Percentiles rank a stretch among this genome's conserved stretches.
phyloP scores from a whole-genome alignment of 2,329 filamentous ascomycete genomes.

The Botrytis cinerea region DNA sequence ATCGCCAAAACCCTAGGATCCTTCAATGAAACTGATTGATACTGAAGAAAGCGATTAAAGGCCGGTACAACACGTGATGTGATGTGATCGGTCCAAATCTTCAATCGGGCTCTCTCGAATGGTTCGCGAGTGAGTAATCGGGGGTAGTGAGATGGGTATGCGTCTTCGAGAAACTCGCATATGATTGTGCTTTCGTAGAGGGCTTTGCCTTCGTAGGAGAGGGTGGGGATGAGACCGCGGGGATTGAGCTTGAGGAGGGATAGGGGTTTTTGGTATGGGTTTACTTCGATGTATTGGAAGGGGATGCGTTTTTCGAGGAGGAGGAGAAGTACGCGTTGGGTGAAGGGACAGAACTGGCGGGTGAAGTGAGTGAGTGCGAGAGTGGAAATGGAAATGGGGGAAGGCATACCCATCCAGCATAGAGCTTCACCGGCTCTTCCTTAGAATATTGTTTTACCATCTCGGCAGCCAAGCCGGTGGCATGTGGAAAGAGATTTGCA shows the following conservation, averaged over 20 bases:
- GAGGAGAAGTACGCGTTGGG: conserved; percentile 73
- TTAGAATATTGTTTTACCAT: conserved; percentile 50
- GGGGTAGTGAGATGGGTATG: conserved; percentile 51
- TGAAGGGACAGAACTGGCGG: conserved; percentile 54
- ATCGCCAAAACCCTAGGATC: conserved; percentile 51
- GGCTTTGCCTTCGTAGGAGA: conserved; percentile 57
- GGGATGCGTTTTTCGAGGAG: conserved; percentile 72
- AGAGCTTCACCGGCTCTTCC: conserved; percentile 62
- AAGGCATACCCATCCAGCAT: conserved; percentile 68
- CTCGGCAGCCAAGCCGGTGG: conserved; percentile 52
- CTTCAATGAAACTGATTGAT: conserved; percentile 52
- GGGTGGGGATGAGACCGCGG: conserved; percentile 72
- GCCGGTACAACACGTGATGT: conserved; percentile 65
- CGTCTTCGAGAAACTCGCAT: conserved; percentile 75
- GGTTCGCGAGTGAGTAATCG: conserved; percentile 60
- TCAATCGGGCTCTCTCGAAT: conserved; percentile 64
- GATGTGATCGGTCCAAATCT: conserved; percentile 74
- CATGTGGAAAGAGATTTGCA: conserved; percentile 44
- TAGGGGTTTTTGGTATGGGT: conserved; percentile 72
- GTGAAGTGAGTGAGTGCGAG: not conserved
- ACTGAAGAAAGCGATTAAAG: conserved; percentile 65
- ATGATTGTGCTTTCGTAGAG: conserved; percentile 74
- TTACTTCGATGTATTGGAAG: conserved; percentile 76
- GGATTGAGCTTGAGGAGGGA: conserved; percentile 72
- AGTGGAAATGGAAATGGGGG: not conserved